Evolutionary conservation across 345 rosid genomes (phyloP).

Genomic region (Clarkia xantiana): DNA sequence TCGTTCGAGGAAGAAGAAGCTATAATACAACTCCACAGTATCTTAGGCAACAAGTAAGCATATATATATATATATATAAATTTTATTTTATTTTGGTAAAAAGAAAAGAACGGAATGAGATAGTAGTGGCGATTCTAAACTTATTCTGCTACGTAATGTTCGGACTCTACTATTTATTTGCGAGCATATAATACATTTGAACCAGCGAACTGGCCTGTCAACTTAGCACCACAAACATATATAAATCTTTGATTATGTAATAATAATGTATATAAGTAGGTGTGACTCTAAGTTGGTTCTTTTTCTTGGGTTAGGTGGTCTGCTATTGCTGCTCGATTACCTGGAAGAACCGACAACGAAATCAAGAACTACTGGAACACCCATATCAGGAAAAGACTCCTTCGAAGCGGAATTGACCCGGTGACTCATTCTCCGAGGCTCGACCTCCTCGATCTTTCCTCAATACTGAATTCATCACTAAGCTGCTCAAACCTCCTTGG

Average conservation of each 20-base stretch:
- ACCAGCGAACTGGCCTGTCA: no score
- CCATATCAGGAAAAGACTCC: conserved; percentile 70
- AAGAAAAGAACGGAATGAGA: no score
- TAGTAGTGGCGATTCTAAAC: no score
- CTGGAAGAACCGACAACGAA: conserved; percentile 93
- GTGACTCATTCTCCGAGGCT: conserved; percentile 82
- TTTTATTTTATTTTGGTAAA: no score
- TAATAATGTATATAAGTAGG: neutral
- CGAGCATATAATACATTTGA: no score
- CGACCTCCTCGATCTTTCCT: conserved; percentile 61
- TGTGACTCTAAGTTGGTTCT: neutral
- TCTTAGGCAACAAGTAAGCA: conserved; percentile 75
- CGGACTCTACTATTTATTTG: no score
- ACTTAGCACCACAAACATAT: no score
- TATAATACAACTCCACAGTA: conserved; percentile 71
- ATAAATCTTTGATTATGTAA: no score
- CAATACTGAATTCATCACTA: conserved; percentile 38
- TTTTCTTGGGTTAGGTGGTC: conserved; percentile 60
- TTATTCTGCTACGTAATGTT: no score
- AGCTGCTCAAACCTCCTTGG: conserved; percentile 28
- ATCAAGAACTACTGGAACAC: conserved; percentile 97
- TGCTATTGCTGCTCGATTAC: conserved; percentile 92
- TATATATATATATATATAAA: neutral
- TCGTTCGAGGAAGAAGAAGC: conserved; percentile 95
- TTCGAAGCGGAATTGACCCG: conserved; percentile 79